Evolutionary conservation across 1,284 basidiomycete genomes (phyloP), one percentile per base, ranked within the genome.

Genomic region (Ganoderma lucidum): DNA sequence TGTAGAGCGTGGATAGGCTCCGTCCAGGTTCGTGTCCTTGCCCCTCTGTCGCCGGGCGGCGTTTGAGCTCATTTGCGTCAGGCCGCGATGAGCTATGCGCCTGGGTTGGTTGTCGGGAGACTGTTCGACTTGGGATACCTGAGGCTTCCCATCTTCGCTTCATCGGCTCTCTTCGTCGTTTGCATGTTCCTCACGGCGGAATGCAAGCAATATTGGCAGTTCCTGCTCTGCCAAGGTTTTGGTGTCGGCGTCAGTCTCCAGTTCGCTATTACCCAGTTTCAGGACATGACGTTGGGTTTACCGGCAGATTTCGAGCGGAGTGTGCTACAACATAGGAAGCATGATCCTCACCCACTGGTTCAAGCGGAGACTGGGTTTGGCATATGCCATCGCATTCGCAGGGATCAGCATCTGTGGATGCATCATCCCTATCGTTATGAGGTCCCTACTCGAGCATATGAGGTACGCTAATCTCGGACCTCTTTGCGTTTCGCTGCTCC

Each of bases 91-190:
- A 15, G 15, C 6, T 56, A 32, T 5, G 32, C 32, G 2, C 53
- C 53, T 14, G 53, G 53, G 30, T 5, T 56, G 15, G 6, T 35
- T 15, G 14, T 30, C 56, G 87, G 87, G 0, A 83, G 84, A 3
- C 77, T 88, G 35, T 86, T 88, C 74, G 87, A 89, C 75, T 74
- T 83, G 10, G 87, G 87, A 0, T 81, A 84, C 73, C 83, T 86
- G 75, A 80, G 79, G 45, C 67, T 81, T 0, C 83, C 84, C 9
- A 75, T 83, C 35, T 71, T 83, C 32, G 15, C 76, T 12, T 58
- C 73, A 10, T 73, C 73, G 12, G 37, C 60, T 15, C 23, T 85
- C 30, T 78, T 88, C 45, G 76, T 87, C 23, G 69, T 80, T 1
- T 82, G 80, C 59, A 81, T 84, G 0, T 84, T 89, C 74, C 78